phyloP scores from a whole-genome alignment of 371 early-diverging fungal genomes.

The Rhizopus stolonifer region DNA sequence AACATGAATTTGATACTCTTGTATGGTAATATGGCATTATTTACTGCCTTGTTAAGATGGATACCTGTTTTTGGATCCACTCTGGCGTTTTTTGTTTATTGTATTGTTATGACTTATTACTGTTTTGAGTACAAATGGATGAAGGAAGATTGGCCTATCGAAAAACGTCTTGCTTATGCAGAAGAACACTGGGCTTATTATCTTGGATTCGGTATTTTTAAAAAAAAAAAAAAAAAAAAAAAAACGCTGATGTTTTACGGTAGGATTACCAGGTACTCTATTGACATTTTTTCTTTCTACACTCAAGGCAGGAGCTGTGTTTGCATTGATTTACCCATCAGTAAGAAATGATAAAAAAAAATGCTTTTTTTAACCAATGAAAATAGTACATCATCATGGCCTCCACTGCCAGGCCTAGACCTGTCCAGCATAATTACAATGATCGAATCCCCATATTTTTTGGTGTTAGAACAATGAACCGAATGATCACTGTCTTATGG shows the following conservation, averaged over 20 bases:
- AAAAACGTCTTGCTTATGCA: conserved; percentile 42
- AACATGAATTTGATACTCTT: conserved; percentile 36
- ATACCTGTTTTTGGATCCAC: conserved; percentile 40
- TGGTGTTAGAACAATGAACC: conserved; percentile 29
- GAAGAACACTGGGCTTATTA: conserved; percentile 55
- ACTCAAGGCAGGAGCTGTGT: conserved; percentile 43
- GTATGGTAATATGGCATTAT: conserved; percentile 42
- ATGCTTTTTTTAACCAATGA: too few relatives aligned
- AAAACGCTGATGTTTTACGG: neutral
- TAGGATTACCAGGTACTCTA: conserved; percentile 39
- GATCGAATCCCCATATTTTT: conserved; percentile 28
- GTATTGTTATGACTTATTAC: conserved; percentile 50
- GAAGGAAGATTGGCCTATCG: conserved; percentile 40
- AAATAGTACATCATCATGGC: conserved; percentile 50
- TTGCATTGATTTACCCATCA: conserved; percentile 49
- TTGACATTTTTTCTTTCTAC: conserved; percentile 48
- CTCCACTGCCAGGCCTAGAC: conserved; percentile 33
- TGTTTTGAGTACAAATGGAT: conserved; percentile 56
- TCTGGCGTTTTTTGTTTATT: conserved; percentile 39
- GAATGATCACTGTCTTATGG: neutral
- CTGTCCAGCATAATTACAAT: neutral
- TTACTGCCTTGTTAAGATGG: conserved; percentile 26
- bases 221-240: conserved; percentile 2
- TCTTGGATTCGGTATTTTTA: conserved; percentile 54
- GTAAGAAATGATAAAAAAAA: conserved; percentile 26